Base-by-base conservation (phyloP, 495 filamentous ascomycete genomes). In the Daldinia concentrica region DNA sequence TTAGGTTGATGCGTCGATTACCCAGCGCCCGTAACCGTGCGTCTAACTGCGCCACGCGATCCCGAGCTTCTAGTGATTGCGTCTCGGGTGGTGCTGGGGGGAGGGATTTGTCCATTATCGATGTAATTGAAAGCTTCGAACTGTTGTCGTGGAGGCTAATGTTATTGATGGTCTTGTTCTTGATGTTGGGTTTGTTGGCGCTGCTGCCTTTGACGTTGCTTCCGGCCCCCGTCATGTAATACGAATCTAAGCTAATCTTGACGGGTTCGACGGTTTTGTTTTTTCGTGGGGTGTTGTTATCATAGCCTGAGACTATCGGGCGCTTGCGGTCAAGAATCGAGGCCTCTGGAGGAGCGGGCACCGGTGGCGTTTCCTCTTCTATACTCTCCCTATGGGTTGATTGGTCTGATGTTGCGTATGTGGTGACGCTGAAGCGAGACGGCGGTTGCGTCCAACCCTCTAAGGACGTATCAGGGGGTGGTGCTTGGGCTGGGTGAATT, bases 351-450 rank as follows among this genome's bases (percentile, higher is more conserved):
- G 81, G 79, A 45, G 67, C 19, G 19, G 17, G 43, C 19, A 12
- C 43, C 19, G 43, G 17, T 19, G 43, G 43, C 19, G 9, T 78
- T 29, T 79, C 77, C 30, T 82, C 76, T 55, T 86, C 81, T 34
- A 84, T 76, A 32, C 85, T 86, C 19, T 85, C 85, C 9, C 84
- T 83, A 17, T 88, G 88, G 34, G 90, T 88, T 45, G 82, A 84
- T 15, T 81, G 83, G 24, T 77, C 45, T 17, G 83, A 84, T 3
- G 87, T 83, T n/a, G 88, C 87, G 74, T 90, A 90, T 3, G 91
- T 93, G 15, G 90, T 90, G 52, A 89, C 80, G 77, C 90, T 93
- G 81, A 92, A 93, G 43, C 90, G 91, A 60, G 91, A 94, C 0
- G 77, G 74, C 7, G 88, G 90, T 56, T 90, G 83, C 15, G 78